phyloP scores from a whole-genome alignment of 2,329 filamentous ascomycete species.

The Pseudophaeomoniella oleicola region DNA sequence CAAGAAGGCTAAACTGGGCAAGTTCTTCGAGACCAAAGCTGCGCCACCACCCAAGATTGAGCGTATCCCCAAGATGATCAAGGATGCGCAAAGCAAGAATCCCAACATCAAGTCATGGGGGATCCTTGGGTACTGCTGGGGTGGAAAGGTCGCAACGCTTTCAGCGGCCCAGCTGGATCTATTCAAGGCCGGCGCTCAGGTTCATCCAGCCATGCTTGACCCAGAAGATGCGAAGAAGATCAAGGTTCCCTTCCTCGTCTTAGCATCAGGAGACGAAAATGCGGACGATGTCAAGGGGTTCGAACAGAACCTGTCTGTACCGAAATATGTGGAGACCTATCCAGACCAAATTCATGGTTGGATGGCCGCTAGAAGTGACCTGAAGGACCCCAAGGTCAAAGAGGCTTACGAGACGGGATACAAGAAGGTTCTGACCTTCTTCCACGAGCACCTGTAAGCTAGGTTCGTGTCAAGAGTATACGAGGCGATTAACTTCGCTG shows the following conservation, averaged over 20 bases:
- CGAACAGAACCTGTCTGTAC: constrained; percentile 20
- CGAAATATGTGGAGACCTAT: constrained; percentile 29
- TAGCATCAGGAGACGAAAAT: constrained; percentile 43
- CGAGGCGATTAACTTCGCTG: no score
- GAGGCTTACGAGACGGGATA: constrained; percentile 31
- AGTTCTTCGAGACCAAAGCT: constrained; percentile 43
- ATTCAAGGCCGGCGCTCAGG: constrained; percentile 43
- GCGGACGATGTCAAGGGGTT: constrained; percentile 30
- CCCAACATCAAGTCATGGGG: constrained; percentile 39
- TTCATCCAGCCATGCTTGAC: constrained; percentile 48
- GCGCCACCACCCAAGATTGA: constrained; percentile 43
- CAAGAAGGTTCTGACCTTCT: constrained; percentile 23
- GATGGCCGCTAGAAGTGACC: constrained; percentile 28
- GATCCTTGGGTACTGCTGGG: constrained; percentile 46
- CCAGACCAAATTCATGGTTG: constrained; percentile 28
- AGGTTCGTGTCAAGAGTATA: no score
- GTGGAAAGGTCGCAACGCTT: constrained; percentile 38
- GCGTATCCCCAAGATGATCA: constrained; percentile 39
- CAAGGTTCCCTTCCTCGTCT: constrained; percentile 41
- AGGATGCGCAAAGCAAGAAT: constrained; percentile 35
- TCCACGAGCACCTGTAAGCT: constrained; percentile 24
- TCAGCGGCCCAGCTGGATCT: constrained; percentile 33
- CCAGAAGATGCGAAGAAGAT: constrained; percentile 40
- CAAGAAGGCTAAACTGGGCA: constrained; percentile 42
- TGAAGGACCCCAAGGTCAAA: constrained; percentile 23